Evolutionary conservation across 2,329 filamentous ascomycete genomes (phyloP), one percentile per base, ranked within the genome.

Genomic region (Sporothrix globosa): DNA sequence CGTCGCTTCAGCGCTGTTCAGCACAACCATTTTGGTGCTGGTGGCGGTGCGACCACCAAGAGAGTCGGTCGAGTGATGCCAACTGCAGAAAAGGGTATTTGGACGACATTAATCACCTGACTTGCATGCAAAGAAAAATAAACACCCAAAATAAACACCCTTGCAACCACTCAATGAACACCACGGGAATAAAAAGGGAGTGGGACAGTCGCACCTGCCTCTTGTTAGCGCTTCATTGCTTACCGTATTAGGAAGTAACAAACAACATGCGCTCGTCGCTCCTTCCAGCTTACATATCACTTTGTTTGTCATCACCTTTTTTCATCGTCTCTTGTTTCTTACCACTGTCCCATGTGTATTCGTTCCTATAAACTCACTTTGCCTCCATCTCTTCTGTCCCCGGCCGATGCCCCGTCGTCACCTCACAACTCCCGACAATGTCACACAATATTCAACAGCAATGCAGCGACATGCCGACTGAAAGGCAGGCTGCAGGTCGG

Each of bases 221-320:
- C 19, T 17, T 63, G 58, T 63, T 46, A 63, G 58, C 27, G 39
- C 4, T 63, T 34, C 39, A 50, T 24, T 34, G 61, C 27, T 65
- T 48, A 50, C 61, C 44, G 44, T 65, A 65, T 65, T 65, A 65
- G 61, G 61, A 65, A 65, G n/a, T 34, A 65, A 50, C 14, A 34
- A 34, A 50, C 61, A 39, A 27, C 41, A 21, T 2, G 2, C 14
- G 44, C 44, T 21, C 24, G 30, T 34, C 61, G 27, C 61, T 34
- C 60, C 41, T 63, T 50, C 61, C 61, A 34, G 41, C 44, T 50
- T 50, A 27, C 39, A 46, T 24, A 63, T 34, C 39, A 11, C 34
- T 21, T 34, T 21, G 46, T 50, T 50, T 65, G 44, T 50, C 61
- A 50, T 14, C 60, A 48, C 7, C 39, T 24, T 24, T 50, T n/a